Percentiles rank a stretch among this genome's conserved stretches.
Conservation (phyloP, 1,284 basidiomycete genomes). For the Ceratobasidium sp. region DNA sequence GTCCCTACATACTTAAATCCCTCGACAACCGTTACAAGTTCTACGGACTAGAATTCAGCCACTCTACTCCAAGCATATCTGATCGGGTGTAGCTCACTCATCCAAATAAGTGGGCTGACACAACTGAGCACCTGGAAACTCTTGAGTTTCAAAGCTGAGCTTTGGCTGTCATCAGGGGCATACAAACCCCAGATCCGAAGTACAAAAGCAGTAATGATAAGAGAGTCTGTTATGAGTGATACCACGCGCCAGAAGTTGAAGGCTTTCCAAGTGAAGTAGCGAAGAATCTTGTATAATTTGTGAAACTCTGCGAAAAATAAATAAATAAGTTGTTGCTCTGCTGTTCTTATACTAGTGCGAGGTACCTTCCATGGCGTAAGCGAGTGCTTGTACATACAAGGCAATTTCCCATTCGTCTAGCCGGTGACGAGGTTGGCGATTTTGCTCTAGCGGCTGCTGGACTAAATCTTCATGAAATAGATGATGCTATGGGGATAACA, state of each 20-base stretch:
- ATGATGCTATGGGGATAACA: constrained; percentile 37
- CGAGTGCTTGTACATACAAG: constrained; percentile 76
- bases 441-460: constrained; percentile 70
- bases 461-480: constrained; percentile 55
- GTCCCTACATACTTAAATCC: constrained; percentile 86
- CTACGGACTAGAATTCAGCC: constrained; percentile 52
- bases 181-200: constrained; percentile 72
- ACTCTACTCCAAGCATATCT: background rate
- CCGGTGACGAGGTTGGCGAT: constrained; percentile 57
- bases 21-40: constrained; percentile 79
- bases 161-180: constrained; percentile 46
- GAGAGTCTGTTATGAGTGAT: constrained; percentile 71
- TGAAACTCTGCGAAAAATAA: constrained; percentile 46
- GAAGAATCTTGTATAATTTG: constrained; percentile 70
- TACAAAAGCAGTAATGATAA: constrained; percentile 76
- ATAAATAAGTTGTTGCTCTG: background rate
- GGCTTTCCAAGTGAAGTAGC: constrained; percentile 71
- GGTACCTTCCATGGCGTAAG: constrained; percentile 81
- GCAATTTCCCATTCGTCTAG: constrained; percentile 80
- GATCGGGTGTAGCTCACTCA: constrained; percentile 50
- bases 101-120: constrained; percentile 85
- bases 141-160: constrained; percentile 57
- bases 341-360: background rate
- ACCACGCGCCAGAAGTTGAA: constrained; percentile 85
- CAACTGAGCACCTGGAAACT: constrained; percentile 90